phyloP scores from a whole-genome alignment of 495 filamentous ascomycete genomes.

The Neurospora sp. region DNA sequence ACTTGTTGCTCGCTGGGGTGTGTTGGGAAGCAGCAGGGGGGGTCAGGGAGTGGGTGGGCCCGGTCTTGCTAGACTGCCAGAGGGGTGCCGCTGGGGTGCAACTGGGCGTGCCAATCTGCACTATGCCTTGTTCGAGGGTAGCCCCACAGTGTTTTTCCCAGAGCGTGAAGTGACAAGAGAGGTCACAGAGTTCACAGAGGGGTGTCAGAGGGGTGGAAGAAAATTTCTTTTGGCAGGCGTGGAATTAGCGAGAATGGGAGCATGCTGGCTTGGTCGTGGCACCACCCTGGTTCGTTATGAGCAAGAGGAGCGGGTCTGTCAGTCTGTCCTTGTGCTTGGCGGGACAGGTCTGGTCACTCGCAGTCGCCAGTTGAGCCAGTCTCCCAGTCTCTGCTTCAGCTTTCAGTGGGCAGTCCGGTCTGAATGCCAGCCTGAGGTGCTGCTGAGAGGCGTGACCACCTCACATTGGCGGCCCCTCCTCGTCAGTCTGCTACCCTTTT shows the following conservation, averaged over 20 bases:
- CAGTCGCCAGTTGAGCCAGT: not conserved
- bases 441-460: not conserved
- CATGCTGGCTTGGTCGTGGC: slow-evolving; percentile 19
- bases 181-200: slow-evolving; percentile 6
- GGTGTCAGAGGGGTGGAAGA: slow-evolving; percentile 12
- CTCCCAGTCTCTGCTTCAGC: not conserved
- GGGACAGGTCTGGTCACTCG: not conserved
- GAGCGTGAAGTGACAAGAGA: slow-evolving; percentile 9
- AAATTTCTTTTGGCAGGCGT: slow-evolving; percentile 15
- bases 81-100: slow-evolving; percentile 9
- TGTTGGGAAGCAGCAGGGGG: slow-evolving; percentile 1
- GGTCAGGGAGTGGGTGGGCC: slow-evolving; percentile 13
- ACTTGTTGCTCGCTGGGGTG: not conserved
- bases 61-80: slow-evolving; percentile 12
- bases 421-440: not conserved
- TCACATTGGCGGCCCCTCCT: not conserved
- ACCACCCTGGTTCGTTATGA: slow-evolving; percentile 24
- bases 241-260: slow-evolving; percentile 13
- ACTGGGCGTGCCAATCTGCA: slow-evolving; percentile 10
- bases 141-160: not conserved
- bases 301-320: slow-evolving; percentile 12
- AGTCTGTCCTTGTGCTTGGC: not conserved
- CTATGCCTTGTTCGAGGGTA: slow-evolving; percentile 17
- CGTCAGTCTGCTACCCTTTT: not conserved
- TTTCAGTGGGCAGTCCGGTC: not conserved